Evolutionary conservation across 1,284 basidiomycete species (phyloP), one percentile per base, ranked within the genome.

Genomic region (Tilletia caries): DNA sequence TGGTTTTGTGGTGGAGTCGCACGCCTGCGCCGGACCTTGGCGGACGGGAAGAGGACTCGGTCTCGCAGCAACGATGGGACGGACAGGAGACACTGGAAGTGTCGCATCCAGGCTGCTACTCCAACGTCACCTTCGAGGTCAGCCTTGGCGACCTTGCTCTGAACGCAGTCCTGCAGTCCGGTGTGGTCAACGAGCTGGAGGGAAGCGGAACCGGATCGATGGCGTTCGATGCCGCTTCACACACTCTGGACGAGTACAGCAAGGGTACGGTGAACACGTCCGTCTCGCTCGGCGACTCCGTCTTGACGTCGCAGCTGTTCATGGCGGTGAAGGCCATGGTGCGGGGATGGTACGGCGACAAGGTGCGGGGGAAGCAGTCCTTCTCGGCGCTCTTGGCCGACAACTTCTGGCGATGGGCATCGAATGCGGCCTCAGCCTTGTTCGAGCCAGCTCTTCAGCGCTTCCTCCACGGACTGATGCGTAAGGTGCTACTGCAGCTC

Each of bases 321-420:
- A 86, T 87, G 33, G 89, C 94, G 65, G 86, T 98, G 66, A 94
- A 93, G 81, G 86, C 87, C 20, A 92, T 98, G 91, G 88, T 98
- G 75, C 93, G 93, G 83, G 84, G 87, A 0, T 98, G 96, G 96
- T 89, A 95, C 72, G 86, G 93, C n/a, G 92, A 96, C 83, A 87
- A 87, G 68, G 84, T 85, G 27, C 91, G 92, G 75, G 87, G 88
- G 71, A 87, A 87, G 62, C 87, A 88, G 43, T 88, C 89, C 68
- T 85, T 85, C 20, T 81, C 85, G 12, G 83, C 86, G 67, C 77
- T 87, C 34, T 71, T 83, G 1, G 84, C 87, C 43, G 92, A 95
- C 81, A 94, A 98, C 83, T 98, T 98, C 85, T 98, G 95, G 94
- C 87, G 96, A 37, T 99, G 96, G 96, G 88, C 96, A 73, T 92